Percentiles rank a stretch among this genome's conserved stretches.
Evolutionary conservation across 768 basidiomycete genomes (phyloP).

Genomic region (Auricularia cornea): DNA sequence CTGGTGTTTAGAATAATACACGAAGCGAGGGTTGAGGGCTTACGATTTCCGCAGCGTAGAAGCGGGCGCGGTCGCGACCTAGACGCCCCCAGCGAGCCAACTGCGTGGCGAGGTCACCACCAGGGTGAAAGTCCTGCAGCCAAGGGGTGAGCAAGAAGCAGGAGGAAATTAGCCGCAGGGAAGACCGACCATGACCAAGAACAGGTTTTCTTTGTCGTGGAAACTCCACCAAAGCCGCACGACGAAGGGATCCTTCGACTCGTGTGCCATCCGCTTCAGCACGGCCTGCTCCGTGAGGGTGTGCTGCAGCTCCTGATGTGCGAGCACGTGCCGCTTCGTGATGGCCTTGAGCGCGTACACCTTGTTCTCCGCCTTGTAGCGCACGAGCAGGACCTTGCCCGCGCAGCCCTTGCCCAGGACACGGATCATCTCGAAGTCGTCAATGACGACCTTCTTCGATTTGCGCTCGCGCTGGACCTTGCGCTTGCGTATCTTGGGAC

Average conservation of each 20-base stretch:
- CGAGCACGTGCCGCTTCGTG: constrained; percentile 92
- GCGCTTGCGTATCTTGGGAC: constrained; percentile 45
- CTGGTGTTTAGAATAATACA: not conserved
- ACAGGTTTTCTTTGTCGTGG: constrained; percentile 95
- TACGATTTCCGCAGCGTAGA: constrained; percentile 93
- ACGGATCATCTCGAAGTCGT: constrained; percentile 96
- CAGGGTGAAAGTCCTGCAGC: constrained; percentile 81
- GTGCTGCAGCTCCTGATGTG: constrained; percentile 93
- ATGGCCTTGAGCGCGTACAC: constrained; percentile 95
- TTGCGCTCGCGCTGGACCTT: constrained; percentile 33
- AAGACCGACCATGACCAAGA: constrained; percentile 79
- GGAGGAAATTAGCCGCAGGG: not conserved
- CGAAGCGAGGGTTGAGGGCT: not conserved
- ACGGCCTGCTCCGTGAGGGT: constrained; percentile 96
- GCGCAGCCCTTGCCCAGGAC: constrained; percentile 97
- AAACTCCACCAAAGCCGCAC: constrained; percentile 97
- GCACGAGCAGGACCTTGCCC: constrained; percentile 89
- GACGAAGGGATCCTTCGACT: constrained; percentile 85
- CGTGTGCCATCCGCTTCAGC: constrained; percentile 78
- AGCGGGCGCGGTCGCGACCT: constrained; percentile 88
- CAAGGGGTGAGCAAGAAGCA: not conserved
- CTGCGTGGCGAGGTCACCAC: constrained; percentile 95
- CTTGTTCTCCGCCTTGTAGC: constrained; percentile 60
- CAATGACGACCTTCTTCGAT: constrained; percentile 66
- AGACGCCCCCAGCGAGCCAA: constrained; percentile 92